phyloP scores from a whole-genome alignment of 2,329 filamentous ascomycete species.

The Daldinia sp. region DNA sequence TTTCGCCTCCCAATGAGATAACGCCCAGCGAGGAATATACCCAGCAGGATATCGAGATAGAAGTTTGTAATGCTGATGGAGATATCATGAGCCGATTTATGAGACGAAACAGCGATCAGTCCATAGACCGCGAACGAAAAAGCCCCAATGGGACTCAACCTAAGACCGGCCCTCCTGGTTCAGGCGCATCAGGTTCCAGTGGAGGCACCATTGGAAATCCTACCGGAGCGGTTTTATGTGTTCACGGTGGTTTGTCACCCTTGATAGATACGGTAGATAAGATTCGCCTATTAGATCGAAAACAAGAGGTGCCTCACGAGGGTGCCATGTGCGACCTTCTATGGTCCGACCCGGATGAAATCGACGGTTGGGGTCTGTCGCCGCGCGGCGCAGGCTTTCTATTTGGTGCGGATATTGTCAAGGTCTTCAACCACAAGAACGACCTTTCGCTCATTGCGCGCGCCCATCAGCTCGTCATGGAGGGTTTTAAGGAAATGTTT shows the following conservation, averaged over 20 bases:
- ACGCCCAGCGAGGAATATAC: constrained; percentile 61
- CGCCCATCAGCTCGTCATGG: constrained; percentile 98
- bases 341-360: constrained; percentile 98
- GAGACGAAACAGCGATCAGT: constrained; percentile 56
- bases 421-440: constrained; percentile 94
- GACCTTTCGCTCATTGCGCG: constrained; percentile 91
- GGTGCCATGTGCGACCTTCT: constrained; percentile 98
- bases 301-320: constrained; percentile 98
- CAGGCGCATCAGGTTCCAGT: constrained; percentile 79
- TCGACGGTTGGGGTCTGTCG: constrained; percentile 95
- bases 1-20: constrained; percentile 64
- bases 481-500: constrained; percentile 99
- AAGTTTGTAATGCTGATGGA: constrained; percentile 88
- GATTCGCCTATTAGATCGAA: constrained; percentile 92
- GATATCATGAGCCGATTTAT: constrained; percentile 80
- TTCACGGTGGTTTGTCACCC: constrained; percentile 92
- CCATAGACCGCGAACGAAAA: constrained; percentile 45
- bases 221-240: constrained; percentile 89
- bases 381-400: constrained; percentile 95
- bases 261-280: constrained; percentile 95
- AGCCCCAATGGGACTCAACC: constrained; percentile 56
- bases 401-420: constrained; percentile 95
- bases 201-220: constrained; percentile 73
- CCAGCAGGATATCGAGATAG: constrained; percentile 87
- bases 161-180: constrained; percentile 80